Evolutionary conservation across 176 grass and related monocot species (phyloP), one percentile per base, ranked within the genome.

Genomic region (Triticum dicoccoides): DNA sequence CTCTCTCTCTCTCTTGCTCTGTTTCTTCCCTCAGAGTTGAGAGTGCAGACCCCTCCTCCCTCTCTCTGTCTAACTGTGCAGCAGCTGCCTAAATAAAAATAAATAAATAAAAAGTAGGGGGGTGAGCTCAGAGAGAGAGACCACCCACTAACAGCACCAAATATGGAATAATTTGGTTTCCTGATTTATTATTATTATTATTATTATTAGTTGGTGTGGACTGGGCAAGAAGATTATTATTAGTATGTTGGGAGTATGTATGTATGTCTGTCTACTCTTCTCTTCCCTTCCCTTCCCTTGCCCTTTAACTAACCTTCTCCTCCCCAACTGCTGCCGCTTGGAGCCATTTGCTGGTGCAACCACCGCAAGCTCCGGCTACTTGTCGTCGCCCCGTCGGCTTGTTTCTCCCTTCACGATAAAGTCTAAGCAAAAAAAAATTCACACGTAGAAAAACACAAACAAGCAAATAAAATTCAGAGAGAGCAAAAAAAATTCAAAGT

Each of bases 271-370:
- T 54, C 5, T 79, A 90, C 75, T 73, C 69, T 71, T 41, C 35
- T 5, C 56, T 59, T 21, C 7, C 11, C 56, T 54, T 18, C 15
- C 68, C 66, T 4, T 69, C 20, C 34, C n/a, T 74, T 71, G 21
- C 21, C 23, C 44, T 86, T 86, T 78, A 83, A 70, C 80, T 67
- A 74, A 80, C 68, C 76, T 78, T 74, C 39, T 58, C 59, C 73
- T 78, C 33, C 41, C 41, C 76, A 79, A 88, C 86, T 85, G 89
- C 84, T 71, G 82, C 76, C 61, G 77, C 82, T 85, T 85, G 82
- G 81, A 88, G 67, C 76, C 84, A 91, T 88, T 88, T 91, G 90
- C 82, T 88, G 90, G 86, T 91, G 90, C 29, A 91, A 56, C 90
- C 86, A 88, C 90, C 90, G 13, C 86, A 91, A 56, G 69, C 52